Evolutionary conservation across 202 grass and related monocot genomes (phyloP).

Genomic region (Brachypodium distachyon): DNA sequence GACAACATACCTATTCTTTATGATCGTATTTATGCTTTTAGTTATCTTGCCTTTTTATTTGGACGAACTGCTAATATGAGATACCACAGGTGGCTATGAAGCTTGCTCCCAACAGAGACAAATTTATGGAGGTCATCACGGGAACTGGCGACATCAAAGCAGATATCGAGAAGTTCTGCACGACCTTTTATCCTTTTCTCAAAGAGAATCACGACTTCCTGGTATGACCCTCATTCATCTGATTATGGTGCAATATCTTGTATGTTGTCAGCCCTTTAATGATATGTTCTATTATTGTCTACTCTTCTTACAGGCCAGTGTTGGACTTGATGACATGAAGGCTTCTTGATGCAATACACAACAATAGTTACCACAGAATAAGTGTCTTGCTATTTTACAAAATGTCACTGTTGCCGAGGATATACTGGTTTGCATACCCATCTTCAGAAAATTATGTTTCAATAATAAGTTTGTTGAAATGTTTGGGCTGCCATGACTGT

Average conservation of each 20-base stretch:
- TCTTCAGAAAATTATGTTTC: not conserved
- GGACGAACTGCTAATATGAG: not conserved
- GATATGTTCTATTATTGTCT: not conserved
- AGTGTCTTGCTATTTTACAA: not conserved
- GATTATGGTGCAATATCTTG: not conserved
- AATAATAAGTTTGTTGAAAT: conserved; percentile 2
- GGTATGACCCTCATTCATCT: conserved; percentile 25
- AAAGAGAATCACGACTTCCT: conserved; percentile 85
- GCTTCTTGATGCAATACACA: conserved; percentile 47
- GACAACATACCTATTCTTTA: not conserved
- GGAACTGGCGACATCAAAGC: conserved; percentile 76
- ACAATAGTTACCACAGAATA: conserved; percentile 12
- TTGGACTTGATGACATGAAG: conserved; percentile 83
- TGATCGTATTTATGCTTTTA: not conserved
- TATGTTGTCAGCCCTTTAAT: not conserved
- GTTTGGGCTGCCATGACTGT: not conserved
- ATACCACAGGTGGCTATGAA: conserved; percentile 85
- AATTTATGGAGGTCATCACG: conserved; percentile 94
- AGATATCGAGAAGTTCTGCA: conserved; percentile 90
- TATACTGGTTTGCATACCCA: not conserved
- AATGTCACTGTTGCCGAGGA: not conserved
- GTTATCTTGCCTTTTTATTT: not conserved
- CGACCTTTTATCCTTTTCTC: conserved; percentile 72
- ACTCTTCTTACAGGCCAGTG: conserved; percentile 59
- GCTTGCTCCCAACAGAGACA: conserved; percentile 85